Percentiles rank a stretch among this genome's conserved stretches.
Evolutionary conservation across 768 basidiomycete genomes (phyloP).

Genomic region (Leccinum incarnatum): DNA sequence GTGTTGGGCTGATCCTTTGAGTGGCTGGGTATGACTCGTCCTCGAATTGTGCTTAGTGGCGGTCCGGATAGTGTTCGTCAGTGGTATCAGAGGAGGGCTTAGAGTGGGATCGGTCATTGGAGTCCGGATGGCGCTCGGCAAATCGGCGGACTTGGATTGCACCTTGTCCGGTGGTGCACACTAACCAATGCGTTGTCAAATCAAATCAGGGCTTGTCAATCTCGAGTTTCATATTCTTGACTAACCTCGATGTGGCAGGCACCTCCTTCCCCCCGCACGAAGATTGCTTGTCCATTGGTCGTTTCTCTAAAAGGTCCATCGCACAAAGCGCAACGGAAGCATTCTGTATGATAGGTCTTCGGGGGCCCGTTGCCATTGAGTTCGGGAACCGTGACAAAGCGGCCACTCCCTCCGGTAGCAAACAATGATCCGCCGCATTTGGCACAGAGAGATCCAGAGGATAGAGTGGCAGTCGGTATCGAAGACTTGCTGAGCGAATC

Average conservation of each 20-base stretch:
- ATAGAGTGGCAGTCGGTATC: constrained; percentile 31
- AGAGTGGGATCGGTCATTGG: constrained; percentile 6
- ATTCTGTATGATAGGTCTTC: constrained; percentile 69
- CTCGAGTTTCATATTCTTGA: not conserved
- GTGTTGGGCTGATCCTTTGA: constrained; percentile 13
- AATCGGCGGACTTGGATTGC: constrained; percentile 11
- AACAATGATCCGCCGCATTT: constrained; percentile 62
- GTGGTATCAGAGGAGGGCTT: constrained; percentile 20
- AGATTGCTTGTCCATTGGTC: constrained; percentile 62
- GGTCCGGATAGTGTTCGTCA: constrained; percentile 18
- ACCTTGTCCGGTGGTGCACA: constrained; percentile 43
- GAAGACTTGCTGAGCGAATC: constrained; percentile 26
- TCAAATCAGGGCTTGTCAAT: constrained; percentile 8
- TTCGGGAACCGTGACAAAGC: constrained; percentile 71
- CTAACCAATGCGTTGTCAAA: constrained; percentile 22
- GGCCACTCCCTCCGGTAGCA: constrained; percentile 52
- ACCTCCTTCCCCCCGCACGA: constrained; percentile 61
- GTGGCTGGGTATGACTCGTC: constrained; percentile 8
- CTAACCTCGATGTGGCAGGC: constrained; percentile 64
- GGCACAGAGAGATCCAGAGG: constrained; percentile 50
- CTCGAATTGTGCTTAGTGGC: constrained; percentile 4
- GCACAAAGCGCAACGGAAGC: constrained; percentile 73
- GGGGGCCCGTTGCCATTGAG: constrained; percentile 39
- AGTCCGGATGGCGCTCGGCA: constrained; percentile 12
- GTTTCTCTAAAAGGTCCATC: constrained; percentile 60